Evolutionary conservation across 495 filamentous ascomycete species (phyloP), one percentile per base, ranked within the genome.

Genomic region (Penicillium flavigenum): DNA sequence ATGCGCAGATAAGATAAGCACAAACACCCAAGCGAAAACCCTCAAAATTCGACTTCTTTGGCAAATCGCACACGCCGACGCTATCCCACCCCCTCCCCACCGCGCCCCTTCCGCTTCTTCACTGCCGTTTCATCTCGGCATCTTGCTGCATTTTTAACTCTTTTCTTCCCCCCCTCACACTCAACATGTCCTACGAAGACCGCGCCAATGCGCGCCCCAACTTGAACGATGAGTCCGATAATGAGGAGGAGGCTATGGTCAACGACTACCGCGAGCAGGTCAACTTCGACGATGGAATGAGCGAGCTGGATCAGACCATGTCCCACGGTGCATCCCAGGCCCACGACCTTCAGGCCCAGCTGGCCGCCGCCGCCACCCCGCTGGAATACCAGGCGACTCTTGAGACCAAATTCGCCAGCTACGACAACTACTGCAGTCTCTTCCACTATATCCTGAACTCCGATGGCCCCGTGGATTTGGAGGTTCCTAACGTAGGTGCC

Each of bases 381-480:
- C 78, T 98, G 64, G 94, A 98, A 67, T 97, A 92, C 78, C 88
- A 91, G 66, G 95, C 95, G 36, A 89, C 90, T 17, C 81, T 98
- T 54, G 93, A 96, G 73, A 89, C 87, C 69, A 97, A 97, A 76
- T 96, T 98, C 78, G 83, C 86, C 67, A 98, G 94, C 79, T 98
- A 98, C 81, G 95, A 98, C 76, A 90, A 91, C 73, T 98, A 98
- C 82, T 98, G 95, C 87, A 94, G 86, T 74, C 81, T 98, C 54
- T 98, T 98, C 79, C 95, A 98, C 78, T 97, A 91, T 76, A 96
- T 98, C 71, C 81, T 98, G 66, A 98, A 98, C 81, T 96, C 93
- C 55, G 95, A 98, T 59, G 94, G 94, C 4, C 94, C 94, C 32
- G 94, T 98, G 47, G 95, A 98, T 67, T 77, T 98, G 63, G 95